Percentiles rank a stretch among this genome's conserved stretches.
phyloP scores from a whole-genome alignment of 2,329 filamentous ascomycete genomes.

The Ophiosphaerella narmari region DNA sequence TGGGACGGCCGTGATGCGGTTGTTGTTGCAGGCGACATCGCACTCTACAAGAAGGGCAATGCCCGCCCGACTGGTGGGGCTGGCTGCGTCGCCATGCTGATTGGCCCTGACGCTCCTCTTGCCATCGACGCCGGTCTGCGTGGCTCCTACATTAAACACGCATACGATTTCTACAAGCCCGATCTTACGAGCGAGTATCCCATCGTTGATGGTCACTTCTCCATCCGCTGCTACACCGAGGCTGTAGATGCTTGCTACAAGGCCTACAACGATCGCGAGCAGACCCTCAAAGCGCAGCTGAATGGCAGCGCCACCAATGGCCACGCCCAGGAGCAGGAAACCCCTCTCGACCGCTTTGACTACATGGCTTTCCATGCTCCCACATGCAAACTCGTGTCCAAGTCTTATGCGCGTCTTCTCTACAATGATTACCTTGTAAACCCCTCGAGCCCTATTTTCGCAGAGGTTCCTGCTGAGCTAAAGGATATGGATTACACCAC shows the following conservation, averaged over 20 bases:
- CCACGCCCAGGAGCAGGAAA: constrained; percentile 46
- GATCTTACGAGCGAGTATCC: constrained; percentile 60
- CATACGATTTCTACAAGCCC: constrained; percentile 62
- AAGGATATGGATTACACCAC: constrained; percentile 52
- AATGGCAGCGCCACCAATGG: constrained; percentile 47
- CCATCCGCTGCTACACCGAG: constrained; percentile 58
- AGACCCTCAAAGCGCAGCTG: constrained; percentile 51
- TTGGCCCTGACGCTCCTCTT: constrained; percentile 57
- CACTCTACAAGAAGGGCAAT: constrained; percentile 60
- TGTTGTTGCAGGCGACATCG: constrained; percentile 59
- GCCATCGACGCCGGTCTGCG: constrained; percentile 56
- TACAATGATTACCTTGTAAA: constrained; percentile 58
- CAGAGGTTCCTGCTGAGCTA: constrained; percentile 55
- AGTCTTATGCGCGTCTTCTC: constrained; percentile 58
- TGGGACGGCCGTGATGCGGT: constrained; percentile 60
- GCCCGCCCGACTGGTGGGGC: constrained; percentile 59
- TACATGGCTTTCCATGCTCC: constrained; percentile 61
- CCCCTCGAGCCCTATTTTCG: constrained; percentile 54
- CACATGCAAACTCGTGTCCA: constrained; percentile 60
- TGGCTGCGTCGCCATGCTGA: constrained; percentile 59
- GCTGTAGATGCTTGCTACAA: constrained; percentile 59
- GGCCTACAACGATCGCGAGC: constrained; percentile 57
- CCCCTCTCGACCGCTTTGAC: constrained; percentile 58
- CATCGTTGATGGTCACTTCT: constrained; percentile 58
- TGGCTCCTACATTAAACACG: constrained; percentile 57